Evolutionary conservation across 106 monocot species (phyloP), one percentile per base, ranked within the genome.

Genomic region (Dendrobium chrysotoxum): DNA sequence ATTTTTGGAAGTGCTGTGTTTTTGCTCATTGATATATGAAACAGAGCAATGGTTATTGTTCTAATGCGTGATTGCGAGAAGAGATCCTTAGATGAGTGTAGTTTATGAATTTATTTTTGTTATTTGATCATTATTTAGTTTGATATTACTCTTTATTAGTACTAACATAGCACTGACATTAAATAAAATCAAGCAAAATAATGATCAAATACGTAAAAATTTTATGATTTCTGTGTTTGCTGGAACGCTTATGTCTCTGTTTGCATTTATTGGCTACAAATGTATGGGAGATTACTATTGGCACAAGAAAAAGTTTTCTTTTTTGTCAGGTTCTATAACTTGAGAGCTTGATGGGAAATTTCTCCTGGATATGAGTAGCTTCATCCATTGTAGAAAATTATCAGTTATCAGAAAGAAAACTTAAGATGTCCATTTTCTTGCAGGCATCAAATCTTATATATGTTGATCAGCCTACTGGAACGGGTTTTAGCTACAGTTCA

Each of bases 391-490:
- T 28, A 2, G 1, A 67, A 18, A n/a, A 23, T 6, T 25, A 65
- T 2, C 50, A 12, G 50, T 50, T 50, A 50, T 50, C 44, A 50
- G 15, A 50, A 70, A 31, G 35, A 7, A 74, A 40, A 42, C 4
- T n/a, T 3, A 74, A 74, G 28, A 4, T 47, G 25, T 28, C n/a
- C 12, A 0, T 58, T 8, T 21, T 26, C 25, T 64, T 80, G 61
- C 87, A 95, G 95, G 86, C 82, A 72, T 92, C 95, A 79, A 95
- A 95, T 71, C 82, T 92, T 76, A 80, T 94, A 73, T 94, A 75
- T 85, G 92, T 94, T 47, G 94, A 94, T 76, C 94, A 94, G 78
- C 94, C 94, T 7, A 95, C 95, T 74, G 92, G 95, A 73, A 95
- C 95, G 44, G 92, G 95, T 40, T 95, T 95, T 47, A 95, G 95